phyloP scores from a whole-genome alignment of 768 basidiomycete genomes.

The Tulasnella sp. region DNA sequence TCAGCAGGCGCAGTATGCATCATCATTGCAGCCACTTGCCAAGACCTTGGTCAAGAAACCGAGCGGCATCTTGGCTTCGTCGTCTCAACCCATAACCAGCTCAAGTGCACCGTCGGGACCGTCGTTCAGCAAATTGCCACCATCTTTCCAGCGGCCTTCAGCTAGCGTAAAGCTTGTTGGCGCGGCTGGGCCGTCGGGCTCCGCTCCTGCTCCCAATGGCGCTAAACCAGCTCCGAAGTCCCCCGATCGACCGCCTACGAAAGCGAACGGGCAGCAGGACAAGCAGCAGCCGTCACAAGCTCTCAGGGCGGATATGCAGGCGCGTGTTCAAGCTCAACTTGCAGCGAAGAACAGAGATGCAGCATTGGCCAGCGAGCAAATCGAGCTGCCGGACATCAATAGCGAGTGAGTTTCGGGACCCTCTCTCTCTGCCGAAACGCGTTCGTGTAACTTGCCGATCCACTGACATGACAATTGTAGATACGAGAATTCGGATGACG shows the following conservation, averaged over 20 bases:
- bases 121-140: constrained; percentile 16
- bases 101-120: neutral
- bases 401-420: constrained; percentile 44
- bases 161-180: constrained; percentile 14
- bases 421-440: too few species aligned
- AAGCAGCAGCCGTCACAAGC: constrained; percentile 50
- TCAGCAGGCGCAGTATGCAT: neutral
- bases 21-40: constrained; percentile 4
- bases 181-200: constrained; percentile 14
- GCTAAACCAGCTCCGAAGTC: constrained; percentile 23
- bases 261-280: neutral
- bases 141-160: neutral
- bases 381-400: constrained; percentile 89
- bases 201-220: constrained; percentile 37
- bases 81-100: neutral
- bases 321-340: constrained; percentile 29
- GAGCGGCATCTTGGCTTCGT: constrained; percentile 3
- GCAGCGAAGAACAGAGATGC: constrained; percentile 33
- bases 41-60: constrained; percentile 9
- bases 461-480: constrained; percentile 19
- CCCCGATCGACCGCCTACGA: constrained; percentile 13
- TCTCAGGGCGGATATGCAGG: constrained; percentile 54
- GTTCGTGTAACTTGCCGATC: neutral
- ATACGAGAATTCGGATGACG: constrained; percentile 93
- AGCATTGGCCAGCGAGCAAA: constrained; percentile 54